These are phyloP conservation scores for Cicer chorassanicum DNA, from an alignment of 306 rosid genomes.

Conservation along the genomic window DNA sequence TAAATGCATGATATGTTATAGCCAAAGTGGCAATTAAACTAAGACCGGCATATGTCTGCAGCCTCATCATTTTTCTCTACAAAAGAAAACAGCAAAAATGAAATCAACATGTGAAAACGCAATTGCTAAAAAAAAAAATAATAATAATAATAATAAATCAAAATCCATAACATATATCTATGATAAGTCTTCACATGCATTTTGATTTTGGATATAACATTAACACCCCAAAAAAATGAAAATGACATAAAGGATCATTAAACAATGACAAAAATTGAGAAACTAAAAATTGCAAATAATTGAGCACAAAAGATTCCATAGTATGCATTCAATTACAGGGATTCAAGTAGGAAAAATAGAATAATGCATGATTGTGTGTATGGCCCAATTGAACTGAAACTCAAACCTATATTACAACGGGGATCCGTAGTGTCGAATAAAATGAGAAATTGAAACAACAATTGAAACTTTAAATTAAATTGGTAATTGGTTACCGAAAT, in stretches of 20 bases:
- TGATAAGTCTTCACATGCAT: slow-evolving; percentile 10
- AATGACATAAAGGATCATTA: neutral
- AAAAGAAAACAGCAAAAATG: neutral
- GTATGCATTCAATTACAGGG: slow-evolving; percentile 3
- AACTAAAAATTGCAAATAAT: neutral
- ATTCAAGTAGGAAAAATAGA: neutral
- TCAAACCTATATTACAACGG: slow-evolving; percentile 41
- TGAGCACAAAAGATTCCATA: neutral
- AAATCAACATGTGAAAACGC: no score
- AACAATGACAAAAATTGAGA: slow-evolving; percentile 7
- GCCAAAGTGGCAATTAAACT: slow-evolving; percentile 87
- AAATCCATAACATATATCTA: slow-evolving; percentile 5
- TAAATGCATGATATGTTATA: slow-evolving; percentile 86
- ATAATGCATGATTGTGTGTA: neutral
- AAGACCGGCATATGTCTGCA: slow-evolving; percentile 87
- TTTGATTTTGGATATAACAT: neutral
- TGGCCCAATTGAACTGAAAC: neutral
- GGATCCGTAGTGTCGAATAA: neutral
- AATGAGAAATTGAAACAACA: neutral
- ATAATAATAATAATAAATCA: no score
- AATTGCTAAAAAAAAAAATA: no score
- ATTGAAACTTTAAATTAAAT: neutral
- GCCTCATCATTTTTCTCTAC: slow-evolving; percentile 73
- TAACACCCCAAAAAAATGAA: neutral
- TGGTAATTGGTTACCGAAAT: slow-evolving; percentile 16